These are phyloP conservation scores for Cicer chorassanicum DNA, from an alignment of 306 rosid species.

Conservation along the genomic window DNA sequence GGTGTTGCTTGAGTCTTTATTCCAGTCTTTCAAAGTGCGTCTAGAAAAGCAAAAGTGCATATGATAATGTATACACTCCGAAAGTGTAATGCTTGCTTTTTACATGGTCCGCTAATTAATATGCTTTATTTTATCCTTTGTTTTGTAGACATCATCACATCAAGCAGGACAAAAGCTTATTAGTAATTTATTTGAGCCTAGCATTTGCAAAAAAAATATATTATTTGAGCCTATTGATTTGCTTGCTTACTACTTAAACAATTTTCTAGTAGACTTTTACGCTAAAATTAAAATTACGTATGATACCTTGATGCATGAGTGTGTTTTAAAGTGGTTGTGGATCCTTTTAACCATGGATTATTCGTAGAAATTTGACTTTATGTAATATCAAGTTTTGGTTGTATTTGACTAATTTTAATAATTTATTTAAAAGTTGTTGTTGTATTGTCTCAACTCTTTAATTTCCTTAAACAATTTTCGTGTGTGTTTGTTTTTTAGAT, in stretches of 20 bases:
- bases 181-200: neutral
- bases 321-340: neutral
- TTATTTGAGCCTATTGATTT: conserved; percentile 5
- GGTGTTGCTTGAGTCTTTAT: conserved; percentile 29
- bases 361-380: neutral
- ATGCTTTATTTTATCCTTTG: neutral
- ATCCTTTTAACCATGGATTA: neutral
- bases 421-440: neutral
- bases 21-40: neutral
- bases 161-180: conserved; percentile 1
- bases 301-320: neutral
- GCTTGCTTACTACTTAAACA: conserved; percentile 9
- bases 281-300: neutral
- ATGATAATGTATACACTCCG: neutral
- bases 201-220: neutral
- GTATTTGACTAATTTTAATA: neutral
- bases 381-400: neutral
- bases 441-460: neutral
- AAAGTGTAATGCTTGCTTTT: conserved; percentile 18
- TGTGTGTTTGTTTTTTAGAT: no score
- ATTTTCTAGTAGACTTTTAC: neutral
- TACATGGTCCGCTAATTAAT: conserved; percentile 27
- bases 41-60: conserved; percentile 43
- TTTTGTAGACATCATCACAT: conserved; percentile 7
- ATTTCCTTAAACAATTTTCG: neutral